phyloP scores from a whole-genome alignment of 177 flowering plant species.

The Vitis hybrid region DNA sequence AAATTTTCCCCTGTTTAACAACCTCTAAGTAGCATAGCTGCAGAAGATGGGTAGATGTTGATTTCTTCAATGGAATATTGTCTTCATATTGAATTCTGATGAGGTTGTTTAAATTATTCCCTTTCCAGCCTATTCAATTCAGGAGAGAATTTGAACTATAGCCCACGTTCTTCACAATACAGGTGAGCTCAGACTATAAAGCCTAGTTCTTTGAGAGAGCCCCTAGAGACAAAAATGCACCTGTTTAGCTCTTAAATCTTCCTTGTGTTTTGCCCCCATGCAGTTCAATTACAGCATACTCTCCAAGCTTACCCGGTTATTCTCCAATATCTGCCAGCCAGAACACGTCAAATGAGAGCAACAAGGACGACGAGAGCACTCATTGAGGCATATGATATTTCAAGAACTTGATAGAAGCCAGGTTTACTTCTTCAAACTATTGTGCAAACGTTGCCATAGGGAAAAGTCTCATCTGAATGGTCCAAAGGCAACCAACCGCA shows the following conservation, averaged over 20 bases:
- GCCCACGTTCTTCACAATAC: conserved; percentile 91
- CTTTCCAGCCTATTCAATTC: conserved; percentile 73
- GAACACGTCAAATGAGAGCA: conserved; percentile 46
- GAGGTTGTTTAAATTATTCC: conserved; percentile 3
- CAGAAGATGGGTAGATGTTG: too few species aligned
- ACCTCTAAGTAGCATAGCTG: too few species aligned
- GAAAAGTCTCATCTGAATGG: too few species aligned
- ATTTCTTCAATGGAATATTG: neutral
- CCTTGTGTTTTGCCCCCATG: neutral
- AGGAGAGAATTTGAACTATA: conserved; percentile 71
- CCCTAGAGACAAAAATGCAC: too few species aligned
- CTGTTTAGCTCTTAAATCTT: too few species aligned
- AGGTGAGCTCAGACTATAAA: conserved; percentile 43
- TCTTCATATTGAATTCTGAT: neutral
- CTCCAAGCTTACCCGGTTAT: conserved; percentile 95
- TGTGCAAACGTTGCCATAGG: too few species aligned
- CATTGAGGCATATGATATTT: conserved; percentile 8
- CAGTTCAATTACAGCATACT: conserved; percentile 96
- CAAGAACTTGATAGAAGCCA: neutral
- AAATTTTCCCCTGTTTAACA: too few species aligned
- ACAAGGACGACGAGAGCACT: conserved; percentile 17
- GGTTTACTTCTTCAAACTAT: too few species aligned
- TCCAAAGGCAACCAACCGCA: too few species aligned
- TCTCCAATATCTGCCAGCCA: conserved; percentile 97
- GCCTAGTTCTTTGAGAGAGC: too few species aligned